These are phyloP conservation scores for Forsythia suspensa DNA, from an alignment of 257 asterid species.

Conservation along the genomic window DNA sequence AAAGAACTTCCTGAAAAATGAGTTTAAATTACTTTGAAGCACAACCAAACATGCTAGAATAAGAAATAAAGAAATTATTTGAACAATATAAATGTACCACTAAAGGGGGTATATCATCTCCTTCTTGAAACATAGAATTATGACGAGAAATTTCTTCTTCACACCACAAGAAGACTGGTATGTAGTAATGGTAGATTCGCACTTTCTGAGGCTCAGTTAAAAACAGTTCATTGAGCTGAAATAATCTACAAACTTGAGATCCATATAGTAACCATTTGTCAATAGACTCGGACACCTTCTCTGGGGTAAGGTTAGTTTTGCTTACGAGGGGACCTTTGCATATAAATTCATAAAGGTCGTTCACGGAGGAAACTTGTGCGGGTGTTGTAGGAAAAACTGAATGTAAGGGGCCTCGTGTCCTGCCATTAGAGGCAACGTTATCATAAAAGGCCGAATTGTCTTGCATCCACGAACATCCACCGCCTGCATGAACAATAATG, in stretches of 20 bases:
- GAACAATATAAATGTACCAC: slow-evolving; percentile 54
- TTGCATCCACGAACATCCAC: slow-evolving; percentile 59
- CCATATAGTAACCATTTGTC: slow-evolving; percentile 85
- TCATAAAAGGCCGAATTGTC: slow-evolving; percentile 32
- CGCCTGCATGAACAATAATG: slow-evolving; percentile 43
- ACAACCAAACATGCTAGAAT: neutral
- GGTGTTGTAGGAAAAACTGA: slow-evolving; percentile 41
- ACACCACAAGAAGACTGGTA: slow-evolving; percentile 97
- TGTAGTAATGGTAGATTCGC: slow-evolving; percentile 85
- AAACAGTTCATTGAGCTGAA: slow-evolving; percentile 66
- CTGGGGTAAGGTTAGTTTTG: slow-evolving; percentile 62
- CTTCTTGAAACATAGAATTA: slow-evolving; percentile 55
- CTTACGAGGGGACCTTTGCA: slow-evolving; percentile 71
- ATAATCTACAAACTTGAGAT: slow-evolving; percentile 80
- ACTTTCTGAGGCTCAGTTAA: slow-evolving; percentile 78
- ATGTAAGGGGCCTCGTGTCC: slow-evolving; percentile 40
- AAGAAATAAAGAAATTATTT: slow-evolving; percentile 17
- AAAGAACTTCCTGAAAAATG: neutral
- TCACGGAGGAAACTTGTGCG: slow-evolving; percentile 65
- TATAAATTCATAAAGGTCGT: slow-evolving; percentile 79
- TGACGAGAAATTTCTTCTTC: slow-evolving; percentile 76
- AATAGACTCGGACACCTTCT: slow-evolving; percentile 79
- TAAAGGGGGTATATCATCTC: slow-evolving; percentile 80
- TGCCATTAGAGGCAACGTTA: slow-evolving; percentile 31
- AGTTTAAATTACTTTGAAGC: neutral